Conservation (phyloP, 1,284 basidiomycete genomes). For the Neotropicomus parvogracilis region DNA sequence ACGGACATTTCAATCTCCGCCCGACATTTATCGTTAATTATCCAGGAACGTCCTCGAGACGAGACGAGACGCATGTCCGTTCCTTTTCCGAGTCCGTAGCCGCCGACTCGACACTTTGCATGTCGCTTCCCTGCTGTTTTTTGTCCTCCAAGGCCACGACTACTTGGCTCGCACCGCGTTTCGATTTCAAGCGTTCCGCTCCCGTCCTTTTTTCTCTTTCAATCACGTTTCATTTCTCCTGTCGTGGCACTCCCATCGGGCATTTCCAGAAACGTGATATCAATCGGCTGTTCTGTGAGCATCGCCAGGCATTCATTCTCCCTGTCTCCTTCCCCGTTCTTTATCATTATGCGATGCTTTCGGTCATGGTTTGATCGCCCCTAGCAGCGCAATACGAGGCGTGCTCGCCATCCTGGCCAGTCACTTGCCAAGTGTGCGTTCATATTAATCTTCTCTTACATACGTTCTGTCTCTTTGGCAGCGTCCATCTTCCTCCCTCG, state of each 20-base stretch:
- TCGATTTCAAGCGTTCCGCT: slow-evolving; percentile 24
- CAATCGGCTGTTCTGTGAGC: slow-evolving; percentile 32
- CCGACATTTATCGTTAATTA: slow-evolving; percentile 29
- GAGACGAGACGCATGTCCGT: slow-evolving; percentile 19
- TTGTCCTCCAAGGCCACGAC: background rate
- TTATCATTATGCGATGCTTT: slow-evolving; percentile 32
- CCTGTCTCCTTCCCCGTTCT: slow-evolving; percentile 18
- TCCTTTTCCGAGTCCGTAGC: slow-evolving; percentile 24
- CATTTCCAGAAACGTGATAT: slow-evolving; percentile 36
- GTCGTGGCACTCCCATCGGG: slow-evolving; percentile 17
- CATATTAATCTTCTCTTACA: slow-evolving; percentile 32
- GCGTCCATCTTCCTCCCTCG: slow-evolving; percentile 23
- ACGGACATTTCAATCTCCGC: slow-evolving; percentile 36
- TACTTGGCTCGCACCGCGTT: slow-evolving; percentile 7
- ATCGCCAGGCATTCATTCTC: slow-evolving; percentile 29
- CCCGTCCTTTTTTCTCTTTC: slow-evolving; percentile 8
- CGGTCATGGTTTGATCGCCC: slow-evolving; percentile 32
- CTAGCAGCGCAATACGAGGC: slow-evolving; percentile 22
- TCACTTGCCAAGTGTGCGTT: slow-evolving; percentile 23
- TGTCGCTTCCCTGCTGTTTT: slow-evolving; percentile 17
- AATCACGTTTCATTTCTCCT: slow-evolving; percentile 25
- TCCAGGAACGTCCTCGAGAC: slow-evolving; percentile 35
- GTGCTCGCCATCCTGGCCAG: slow-evolving; percentile 19
- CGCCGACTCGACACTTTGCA: slow-evolving; percentile 23
- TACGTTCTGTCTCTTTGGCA: slow-evolving; percentile 21